A percentile compares a stretch with the other conserved stretches of the same genome.
These are phyloP conservation scores for Xylaria sp. DNA, from an alignment of 2,329 filamentous ascomycete genomes.

Conservation along the genomic window DNA sequence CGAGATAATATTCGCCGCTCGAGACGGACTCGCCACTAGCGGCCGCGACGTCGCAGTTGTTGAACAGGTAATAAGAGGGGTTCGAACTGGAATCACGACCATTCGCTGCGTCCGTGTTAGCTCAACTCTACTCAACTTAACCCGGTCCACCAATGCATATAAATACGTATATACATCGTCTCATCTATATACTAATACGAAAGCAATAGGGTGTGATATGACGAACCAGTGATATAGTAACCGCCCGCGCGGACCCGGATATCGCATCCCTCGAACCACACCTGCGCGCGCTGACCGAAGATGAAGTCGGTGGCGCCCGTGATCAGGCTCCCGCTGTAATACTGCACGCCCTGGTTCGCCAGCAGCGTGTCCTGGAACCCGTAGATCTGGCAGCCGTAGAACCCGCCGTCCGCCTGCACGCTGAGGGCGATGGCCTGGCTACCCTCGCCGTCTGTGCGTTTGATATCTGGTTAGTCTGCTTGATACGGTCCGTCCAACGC, in stretches of 20 bases:
- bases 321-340: conserved; percentile 59
- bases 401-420: conserved; percentile 58
- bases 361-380: conserved; percentile 65
- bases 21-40: conserved; percentile 53
- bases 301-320: conserved; percentile 63
- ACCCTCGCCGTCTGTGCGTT: conserved; percentile 53
- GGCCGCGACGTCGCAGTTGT: conserved; percentile 57
- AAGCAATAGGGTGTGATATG: not conserved
- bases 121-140: not conserved
- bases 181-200: not conserved
- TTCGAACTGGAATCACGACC: conserved; percentile 54
- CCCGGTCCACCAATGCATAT: too few species aligned
- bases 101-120: conserved; percentile 51
- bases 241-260: conserved; percentile 53
- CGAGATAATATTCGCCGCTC: conserved; percentile 58
- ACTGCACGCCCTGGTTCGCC: conserved; percentile 59
- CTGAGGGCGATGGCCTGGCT: conserved; percentile 61
- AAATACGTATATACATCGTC: too few species aligned
- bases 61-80: conserved; percentile 59
- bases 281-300: conserved; percentile 57
- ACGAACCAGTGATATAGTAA: conserved; percentile 54
- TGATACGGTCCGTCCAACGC: not conserved
- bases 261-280: conserved; percentile 59
- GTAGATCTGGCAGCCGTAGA: conserved; percentile 59
- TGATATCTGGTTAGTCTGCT: conserved; percentile 16